Percentiles rank a stretch among this genome's conserved stretches.
Conservation (phyloP, 495 filamentous ascomycete species). For the Cercophora samala region DNA sequence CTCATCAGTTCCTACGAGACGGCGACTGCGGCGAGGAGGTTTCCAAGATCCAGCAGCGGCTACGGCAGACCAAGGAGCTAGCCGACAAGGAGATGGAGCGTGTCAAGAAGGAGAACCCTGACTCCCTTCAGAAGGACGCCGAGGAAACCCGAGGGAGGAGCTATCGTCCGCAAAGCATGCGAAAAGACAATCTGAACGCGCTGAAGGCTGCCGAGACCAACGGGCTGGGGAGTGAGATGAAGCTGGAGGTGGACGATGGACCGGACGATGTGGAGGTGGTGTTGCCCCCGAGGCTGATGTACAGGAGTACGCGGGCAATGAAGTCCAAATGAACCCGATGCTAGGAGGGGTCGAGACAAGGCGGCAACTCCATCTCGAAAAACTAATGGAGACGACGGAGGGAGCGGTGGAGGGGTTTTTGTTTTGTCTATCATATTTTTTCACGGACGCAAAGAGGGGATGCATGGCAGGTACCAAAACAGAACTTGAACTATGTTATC, state of each 20-base stretch:
- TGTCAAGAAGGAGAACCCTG: slow-evolving; percentile 39
- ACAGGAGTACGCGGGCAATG: slow-evolving; percentile 20
- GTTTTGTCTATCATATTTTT: not conserved
- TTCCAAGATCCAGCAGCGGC: slow-evolving; percentile 57
- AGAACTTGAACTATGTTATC: not conserved
- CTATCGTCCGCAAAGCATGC: slow-evolving; percentile 36
- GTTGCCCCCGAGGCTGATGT: slow-evolving; percentile 13
- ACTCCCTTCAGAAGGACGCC: slow-evolving; percentile 24
- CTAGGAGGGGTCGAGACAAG: no score
- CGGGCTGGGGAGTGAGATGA: not conserved
- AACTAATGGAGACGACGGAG: not conserved
- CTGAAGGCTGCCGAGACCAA: slow-evolving; percentile 10
- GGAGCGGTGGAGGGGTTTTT: not conserved
- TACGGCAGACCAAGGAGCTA: slow-evolving; percentile 56
- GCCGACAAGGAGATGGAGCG: slow-evolving; percentile 58
- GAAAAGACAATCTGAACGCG: slow-evolving; percentile 16
- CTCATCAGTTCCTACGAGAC: slow-evolving; percentile 80
- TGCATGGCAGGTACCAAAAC: not conserved
- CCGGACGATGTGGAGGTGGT: slow-evolving; percentile 6
- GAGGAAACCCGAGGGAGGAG: slow-evolving; percentile 26
- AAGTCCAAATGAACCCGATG: not conserved
- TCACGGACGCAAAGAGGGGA: not conserved
- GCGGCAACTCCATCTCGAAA: not conserved
- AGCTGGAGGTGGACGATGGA: slow-evolving; percentile 22
- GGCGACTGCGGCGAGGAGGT: slow-evolving; percentile 77